A percentile compares a stretch with the other conserved stretches of the same genome.
These are phyloP conservation scores for Aspergillus haitiensis DNA, from an alignment of 495 filamentous ascomycete genomes.

Conservation along the genomic window DNA sequence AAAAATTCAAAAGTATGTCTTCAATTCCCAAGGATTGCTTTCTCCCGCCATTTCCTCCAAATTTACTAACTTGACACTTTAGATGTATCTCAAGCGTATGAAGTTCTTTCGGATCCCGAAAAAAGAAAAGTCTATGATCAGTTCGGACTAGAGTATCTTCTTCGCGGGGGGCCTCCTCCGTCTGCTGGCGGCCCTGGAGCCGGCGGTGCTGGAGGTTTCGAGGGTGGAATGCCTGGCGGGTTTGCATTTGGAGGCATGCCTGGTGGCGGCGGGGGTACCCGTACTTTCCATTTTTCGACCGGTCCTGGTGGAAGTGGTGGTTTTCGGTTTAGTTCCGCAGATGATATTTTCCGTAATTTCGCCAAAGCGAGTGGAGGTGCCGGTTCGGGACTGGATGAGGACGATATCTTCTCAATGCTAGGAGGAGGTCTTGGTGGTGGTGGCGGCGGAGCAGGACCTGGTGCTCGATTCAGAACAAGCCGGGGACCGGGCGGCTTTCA, in stretches of 20 bases:
- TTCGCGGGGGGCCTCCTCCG: constrained; percentile 78
- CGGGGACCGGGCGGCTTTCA: constrained; percentile 47
- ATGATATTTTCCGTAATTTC: constrained; percentile 83
- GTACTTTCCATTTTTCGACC: constrained; percentile 76
- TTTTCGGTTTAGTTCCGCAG: constrained; percentile 79
- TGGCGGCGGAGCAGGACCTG: constrained; percentile 27
- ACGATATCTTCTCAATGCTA: constrained; percentile 54
- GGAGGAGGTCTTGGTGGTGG: constrained; percentile 45
- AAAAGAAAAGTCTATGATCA: constrained; percentile 96
- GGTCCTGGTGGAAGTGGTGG: constrained; percentile 55
- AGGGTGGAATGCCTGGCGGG: constrained; percentile 57
- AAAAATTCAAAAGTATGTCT: constrained; percentile 77
- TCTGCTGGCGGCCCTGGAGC: constrained; percentile 50
- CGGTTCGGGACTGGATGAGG: constrained; percentile 54
- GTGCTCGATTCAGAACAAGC: constrained; percentile 35
- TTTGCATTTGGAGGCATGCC: constrained; percentile 57
- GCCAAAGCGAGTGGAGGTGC: constrained; percentile 53
- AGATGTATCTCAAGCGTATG: constrained; percentile 94
- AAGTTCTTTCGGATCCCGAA: constrained; percentile 95
- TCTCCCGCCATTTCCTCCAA: not conserved
- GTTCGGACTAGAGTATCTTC: constrained; percentile 88
- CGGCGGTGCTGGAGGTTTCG: constrained; percentile 40
- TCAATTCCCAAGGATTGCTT: not conserved
- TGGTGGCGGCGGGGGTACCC: constrained; percentile 56
- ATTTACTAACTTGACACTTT: constrained; percentile 20